Evolutionary conservation across 1,284 basidiomycete species (phyloP), one percentile per base, ranked within the genome.

Genomic region (Thelephora terrestris): DNA sequence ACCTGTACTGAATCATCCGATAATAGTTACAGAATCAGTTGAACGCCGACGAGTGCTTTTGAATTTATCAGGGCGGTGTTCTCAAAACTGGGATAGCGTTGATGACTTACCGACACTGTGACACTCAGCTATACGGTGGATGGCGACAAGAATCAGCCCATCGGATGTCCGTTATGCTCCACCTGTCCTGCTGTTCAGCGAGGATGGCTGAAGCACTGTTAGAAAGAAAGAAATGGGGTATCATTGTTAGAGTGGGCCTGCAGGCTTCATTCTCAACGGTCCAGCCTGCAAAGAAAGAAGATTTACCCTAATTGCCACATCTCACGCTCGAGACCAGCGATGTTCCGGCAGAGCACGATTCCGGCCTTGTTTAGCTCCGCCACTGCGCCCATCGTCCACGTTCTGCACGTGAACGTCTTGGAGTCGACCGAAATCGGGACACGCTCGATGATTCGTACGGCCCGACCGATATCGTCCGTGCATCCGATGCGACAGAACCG

Each of bases 1-100:
- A 73, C 36, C 61, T 71, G 46, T 61, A 68, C 29, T 32, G 29
- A 32, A 32, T 32, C 9, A 32, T 32, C 29, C 5, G 14, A 56
- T 70, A 63, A 64, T 55, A 32, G 14, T 32, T 32, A 32, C 29
- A 14, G 29, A 32, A 32, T 12, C 39, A 20, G 39, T 42, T 42
- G 18, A 42, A 42, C 17, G n/a, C n/a, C 39, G 5, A 23, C 6
- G 9, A 21, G 20, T 6, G n/a, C 21, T 18, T 42, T 20, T 12
- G 12, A 6, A 9, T 6, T 14, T 7, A n/a, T 40, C 39, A 23
- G 25, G 12, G 4, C 39, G 16, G 14, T 42, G 25, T 42, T 42
- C 12, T n/a, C 21, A 42, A 12, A 32, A 32, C 29, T 3, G 7
- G 29, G 14, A 14, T 32, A 12, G 29, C 14, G 3, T 32, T 14